Percentiles rank a stretch among this genome's conserved stretches.
Evolutionary conservation across 805 yeast species (phyloP).

Genomic region (Yarrowia hollandica): DNA sequence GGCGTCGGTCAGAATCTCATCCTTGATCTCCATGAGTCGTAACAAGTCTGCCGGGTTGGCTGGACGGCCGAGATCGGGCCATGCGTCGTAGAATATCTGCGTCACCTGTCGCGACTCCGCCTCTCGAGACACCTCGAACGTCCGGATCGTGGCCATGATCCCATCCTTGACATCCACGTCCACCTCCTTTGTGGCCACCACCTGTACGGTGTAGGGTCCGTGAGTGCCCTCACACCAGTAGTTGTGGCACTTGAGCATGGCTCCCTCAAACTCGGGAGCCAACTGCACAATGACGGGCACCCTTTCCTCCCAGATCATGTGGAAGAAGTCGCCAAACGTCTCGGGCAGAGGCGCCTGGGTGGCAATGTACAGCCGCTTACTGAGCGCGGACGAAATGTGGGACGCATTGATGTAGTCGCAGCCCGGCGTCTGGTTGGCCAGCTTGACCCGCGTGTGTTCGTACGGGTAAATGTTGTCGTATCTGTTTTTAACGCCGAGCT

Average conservation of each 20-base stretch:
- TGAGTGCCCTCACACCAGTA: constrained; percentile 56
- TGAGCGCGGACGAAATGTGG: constrained; percentile 49
- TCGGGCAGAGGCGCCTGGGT: constrained; percentile 87
- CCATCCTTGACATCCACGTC: constrained; percentile 13
- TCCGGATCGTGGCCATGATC: constrained; percentile 9
- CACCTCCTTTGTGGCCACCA: background rate
- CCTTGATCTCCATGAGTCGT: constrained; percentile 51
- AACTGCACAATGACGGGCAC: constrained; percentile 71
- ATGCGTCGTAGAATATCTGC: constrained; percentile 73
- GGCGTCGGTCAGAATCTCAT: background rate
- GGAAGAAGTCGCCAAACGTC: constrained; percentile 85
- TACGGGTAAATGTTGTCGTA: constrained; percentile 87
- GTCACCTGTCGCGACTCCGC: constrained; percentile 48
- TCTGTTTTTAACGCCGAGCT: constrained; percentile 76
- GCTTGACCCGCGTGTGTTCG: constrained; percentile 74
- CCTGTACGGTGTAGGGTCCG: background rate
- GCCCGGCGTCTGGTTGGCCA: constrained; percentile 28
- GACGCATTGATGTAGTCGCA: constrained; percentile 84
- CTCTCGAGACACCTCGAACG: constrained; percentile 3
- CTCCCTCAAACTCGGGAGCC: constrained; percentile 77
- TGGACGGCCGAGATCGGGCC: constrained; percentile 85
- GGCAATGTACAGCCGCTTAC: constrained; percentile 64
- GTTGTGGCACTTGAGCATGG: constrained; percentile 79
- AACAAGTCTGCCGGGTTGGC: constrained; percentile 62
- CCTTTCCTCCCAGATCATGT: constrained; percentile 65